Percentiles rank a stretch among this genome's conserved stretches.
These are phyloP conservation scores for Apiospora malaysiana DNA, from an alignment of 2,329 filamentous ascomycete genomes.

Conservation along the genomic window DNA sequence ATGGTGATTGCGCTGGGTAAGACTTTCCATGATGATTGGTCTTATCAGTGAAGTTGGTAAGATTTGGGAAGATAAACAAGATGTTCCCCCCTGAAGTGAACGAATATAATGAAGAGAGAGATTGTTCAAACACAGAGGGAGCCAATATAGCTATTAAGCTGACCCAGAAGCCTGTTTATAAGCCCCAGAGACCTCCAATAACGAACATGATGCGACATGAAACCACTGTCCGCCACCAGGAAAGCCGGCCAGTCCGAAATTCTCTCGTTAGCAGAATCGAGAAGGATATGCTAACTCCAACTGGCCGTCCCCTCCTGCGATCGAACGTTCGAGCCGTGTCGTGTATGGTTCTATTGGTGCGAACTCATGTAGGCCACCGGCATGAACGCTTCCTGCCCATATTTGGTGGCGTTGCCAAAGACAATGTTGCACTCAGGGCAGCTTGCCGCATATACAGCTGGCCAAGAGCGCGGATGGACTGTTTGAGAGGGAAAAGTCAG, in stretches of 20 bases:
- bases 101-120: neutral
- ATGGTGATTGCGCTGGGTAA: neutral
- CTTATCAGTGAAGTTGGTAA: neutral
- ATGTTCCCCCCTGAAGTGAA: neutral
- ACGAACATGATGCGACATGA: neutral
- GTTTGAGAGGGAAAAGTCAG: neutral
- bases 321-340: neutral
- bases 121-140: neutral
- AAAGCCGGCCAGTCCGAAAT: neutral
- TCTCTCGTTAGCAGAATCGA: neutral
- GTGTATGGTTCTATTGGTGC: neutral
- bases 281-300: neutral
- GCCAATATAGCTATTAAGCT: neutral
- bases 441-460: neutral
- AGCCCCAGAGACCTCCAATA: neutral
- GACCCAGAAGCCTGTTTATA: neutral
- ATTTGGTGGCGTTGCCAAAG: neutral
- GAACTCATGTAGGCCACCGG: neutral
- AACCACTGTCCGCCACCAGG: neutral
- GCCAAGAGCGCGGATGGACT: neutral
- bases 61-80: neutral
- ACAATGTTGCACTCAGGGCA: neutral
- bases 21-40: neutral
- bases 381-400: neutral
- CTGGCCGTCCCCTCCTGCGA: neutral